Conservation (phyloP, 108 stramenopile species). For the Nitzschia palea region DNA sequence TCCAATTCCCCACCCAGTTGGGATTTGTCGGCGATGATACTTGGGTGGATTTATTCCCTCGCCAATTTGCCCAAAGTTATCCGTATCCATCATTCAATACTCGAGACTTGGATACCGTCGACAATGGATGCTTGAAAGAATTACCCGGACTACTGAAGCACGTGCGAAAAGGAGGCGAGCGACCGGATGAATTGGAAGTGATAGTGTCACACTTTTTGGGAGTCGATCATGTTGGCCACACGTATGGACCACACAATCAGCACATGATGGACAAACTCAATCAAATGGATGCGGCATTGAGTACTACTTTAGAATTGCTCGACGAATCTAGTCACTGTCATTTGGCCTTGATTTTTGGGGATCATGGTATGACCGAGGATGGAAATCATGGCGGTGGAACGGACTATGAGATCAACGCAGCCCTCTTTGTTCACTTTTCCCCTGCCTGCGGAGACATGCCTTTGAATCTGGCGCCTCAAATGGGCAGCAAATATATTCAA, state of each 20-base stretch:
- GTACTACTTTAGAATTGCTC: conserved; percentile 52
- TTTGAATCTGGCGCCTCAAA: conserved; percentile 23
- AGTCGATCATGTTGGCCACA: conserved; percentile 98
- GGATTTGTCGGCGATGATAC: conserved; percentile 98
- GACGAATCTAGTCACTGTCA: conserved; percentile 56
- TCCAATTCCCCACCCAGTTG: conserved; percentile 36
- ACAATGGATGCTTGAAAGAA: conserved; percentile 87
- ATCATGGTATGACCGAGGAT: conserved; percentile 99
- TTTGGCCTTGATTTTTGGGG: conserved; percentile 77
- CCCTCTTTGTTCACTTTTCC: conserved; percentile 88
- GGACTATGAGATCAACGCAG: conserved; percentile 92
- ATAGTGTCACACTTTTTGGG: conserved; percentile 92
- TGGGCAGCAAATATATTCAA: conserved; percentile 35
- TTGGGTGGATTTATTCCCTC: conserved; percentile 93
- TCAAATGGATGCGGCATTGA: conserved; percentile 89
- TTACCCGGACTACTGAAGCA: conserved; percentile 54
- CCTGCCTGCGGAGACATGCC: conserved; percentile 54
- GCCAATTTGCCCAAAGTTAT: conserved; percentile 76
- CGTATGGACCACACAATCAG: conserved; percentile 86
- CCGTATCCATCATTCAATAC: conserved; percentile 98
- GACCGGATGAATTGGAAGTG: conserved; percentile 53
- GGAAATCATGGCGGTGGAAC: conserved; percentile 98
- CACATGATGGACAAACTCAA: conserved; percentile 89
- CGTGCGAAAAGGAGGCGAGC: conserved; percentile 30
- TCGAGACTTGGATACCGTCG: conserved; percentile 95